These are phyloP conservation scores for Moniliophthora roreri DNA, from an alignment of 1,284 basidiomycete species.

Conservation along the genomic window DNA sequence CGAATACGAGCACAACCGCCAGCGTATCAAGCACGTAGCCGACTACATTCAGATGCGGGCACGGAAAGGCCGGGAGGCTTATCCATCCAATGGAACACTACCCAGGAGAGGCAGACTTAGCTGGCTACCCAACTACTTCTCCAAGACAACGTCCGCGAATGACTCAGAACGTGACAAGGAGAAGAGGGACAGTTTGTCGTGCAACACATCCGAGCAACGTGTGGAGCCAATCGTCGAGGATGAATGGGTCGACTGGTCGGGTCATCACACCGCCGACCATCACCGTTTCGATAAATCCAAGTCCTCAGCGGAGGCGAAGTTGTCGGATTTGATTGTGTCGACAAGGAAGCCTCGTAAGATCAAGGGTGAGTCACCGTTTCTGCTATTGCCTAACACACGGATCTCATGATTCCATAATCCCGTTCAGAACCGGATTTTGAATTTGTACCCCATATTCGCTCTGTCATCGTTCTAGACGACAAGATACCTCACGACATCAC, in stretches of 20 bases:
- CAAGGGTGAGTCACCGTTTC: conserved; percentile 27
- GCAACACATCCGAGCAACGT: neutral
- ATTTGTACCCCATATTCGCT: conserved; percentile 46
- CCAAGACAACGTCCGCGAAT: neutral
- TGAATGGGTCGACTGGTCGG: neutral
- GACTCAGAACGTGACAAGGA: neutral
- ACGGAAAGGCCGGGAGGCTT: conserved; percentile 26
- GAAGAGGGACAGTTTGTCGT: neutral
- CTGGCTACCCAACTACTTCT: neutral
- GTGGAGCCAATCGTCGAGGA: neutral
- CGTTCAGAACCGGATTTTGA: conserved; percentile 48
- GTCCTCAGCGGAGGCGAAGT: conserved; percentile 35
- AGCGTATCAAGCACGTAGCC: conserved; percentile 40
- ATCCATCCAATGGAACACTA: conserved; percentile 10
- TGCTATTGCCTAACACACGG: neutral
- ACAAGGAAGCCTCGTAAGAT: conserved; percentile 39
- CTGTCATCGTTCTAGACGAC: conserved; percentile 58
- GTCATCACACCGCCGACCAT: conserved; percentile 11
- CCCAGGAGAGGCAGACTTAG: conserved; percentile 19
- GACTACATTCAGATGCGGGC: conserved; percentile 36
- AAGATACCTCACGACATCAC: conserved; percentile 14
- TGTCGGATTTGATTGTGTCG: conserved; percentile 41
- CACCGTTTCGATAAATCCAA: conserved; percentile 16
- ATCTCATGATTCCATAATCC: neutral
- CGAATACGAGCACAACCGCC: conserved; percentile 45